Base-by-base conservation (phyloP, 2,329 filamentous ascomycete genomes). In the Setomelanomma holmii region DNA sequence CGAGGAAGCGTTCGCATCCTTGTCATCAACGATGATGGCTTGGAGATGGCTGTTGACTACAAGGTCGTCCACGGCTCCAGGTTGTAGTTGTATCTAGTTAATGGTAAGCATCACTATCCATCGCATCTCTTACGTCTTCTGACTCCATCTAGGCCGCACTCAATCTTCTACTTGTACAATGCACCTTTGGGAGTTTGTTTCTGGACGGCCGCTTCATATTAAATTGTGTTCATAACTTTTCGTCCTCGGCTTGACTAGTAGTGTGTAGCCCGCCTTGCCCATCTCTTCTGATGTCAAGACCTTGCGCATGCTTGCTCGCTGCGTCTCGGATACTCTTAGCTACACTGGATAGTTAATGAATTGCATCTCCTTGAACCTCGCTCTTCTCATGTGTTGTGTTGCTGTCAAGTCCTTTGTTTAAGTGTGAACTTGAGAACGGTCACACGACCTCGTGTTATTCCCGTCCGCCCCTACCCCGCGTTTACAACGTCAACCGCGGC, bases 21-120 rank as follows among this genome's bases (percentile, higher is more conserved):
- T 58, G 95, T 99, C 78, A 93, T 99, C 80, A 91, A 87, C 78
- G 95, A 99, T 79, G 84, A 89, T 71, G 93, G 92, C 69, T 87
- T 89, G 72, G 95, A 99, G 87, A 87, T 99, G 74, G 93, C 90
- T 69, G 95, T 99, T 68, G 95, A 99, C 86, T 95, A 96, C 87
- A 98, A 97, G 90, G 90, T 96, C 75, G 90, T 98, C 75, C 95
- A 99, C 82, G 85, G 85, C 66, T 86, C 84, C 62, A 81, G 85
- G 69, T 78, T 88, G 79, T 88, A 86, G 69, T 71, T 66, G 54
- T 30, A 14, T 60, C 42, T 42, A 45, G 53, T 68, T 61, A 68
- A 71, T 66, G 69, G 70, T 74, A 59, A 58, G 69, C 44, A 27
- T 38, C 20, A 4, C 11, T 33, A 12, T 16, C 2, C 22, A 21